These are phyloP conservation scores for Pichia norvegensis DNA, from an alignment of 1,139 yeast species.

Conservation along the genomic window DNA sequence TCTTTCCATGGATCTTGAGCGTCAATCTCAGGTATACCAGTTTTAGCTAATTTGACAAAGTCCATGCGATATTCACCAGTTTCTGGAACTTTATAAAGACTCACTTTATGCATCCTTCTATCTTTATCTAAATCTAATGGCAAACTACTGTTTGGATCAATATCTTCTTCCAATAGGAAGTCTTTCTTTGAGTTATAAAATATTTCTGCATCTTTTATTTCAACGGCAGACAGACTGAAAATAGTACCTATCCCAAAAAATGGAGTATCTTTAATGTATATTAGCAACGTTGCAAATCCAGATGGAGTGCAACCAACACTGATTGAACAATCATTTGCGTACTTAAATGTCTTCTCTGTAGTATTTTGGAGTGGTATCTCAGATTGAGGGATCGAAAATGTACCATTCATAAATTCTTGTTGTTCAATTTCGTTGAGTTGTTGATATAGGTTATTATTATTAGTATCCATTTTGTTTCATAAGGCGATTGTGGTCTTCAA, in stretches of 20 bases:
- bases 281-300: slow-evolving; percentile 18
- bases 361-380: background rate
- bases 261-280: slow-evolving; percentile 18
- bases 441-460: background rate
- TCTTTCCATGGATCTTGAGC: slow-evolving; percentile 21
- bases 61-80: slow-evolving; percentile 19
- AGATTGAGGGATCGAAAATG: background rate
- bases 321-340: slow-evolving; percentile 18
- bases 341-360: slow-evolving; percentile 16
- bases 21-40: slow-evolving; percentile 13
- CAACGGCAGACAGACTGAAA: slow-evolving; percentile 12
- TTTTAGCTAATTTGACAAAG: slow-evolving; percentile 17
- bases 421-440: slow-evolving; percentile 2
- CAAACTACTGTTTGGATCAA: slow-evolving; percentile 6
- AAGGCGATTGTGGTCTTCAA: background rate
- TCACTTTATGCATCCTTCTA: slow-evolving; percentile 17
- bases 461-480: background rate
- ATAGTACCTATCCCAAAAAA: slow-evolving; percentile 20
- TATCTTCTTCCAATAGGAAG: slow-evolving; percentile 16
- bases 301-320: slow-evolving; percentile 17
- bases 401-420: background rate
- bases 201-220: slow-evolving; percentile 15
- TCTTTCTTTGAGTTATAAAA: slow-evolving; percentile 20
- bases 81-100: slow-evolving; percentile 15
- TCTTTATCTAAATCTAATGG: slow-evolving; percentile 12